phyloP scores from a whole-genome alignment of 2,329 filamentous ascomycete species.

The Periglandula ipomoeae region DNA sequence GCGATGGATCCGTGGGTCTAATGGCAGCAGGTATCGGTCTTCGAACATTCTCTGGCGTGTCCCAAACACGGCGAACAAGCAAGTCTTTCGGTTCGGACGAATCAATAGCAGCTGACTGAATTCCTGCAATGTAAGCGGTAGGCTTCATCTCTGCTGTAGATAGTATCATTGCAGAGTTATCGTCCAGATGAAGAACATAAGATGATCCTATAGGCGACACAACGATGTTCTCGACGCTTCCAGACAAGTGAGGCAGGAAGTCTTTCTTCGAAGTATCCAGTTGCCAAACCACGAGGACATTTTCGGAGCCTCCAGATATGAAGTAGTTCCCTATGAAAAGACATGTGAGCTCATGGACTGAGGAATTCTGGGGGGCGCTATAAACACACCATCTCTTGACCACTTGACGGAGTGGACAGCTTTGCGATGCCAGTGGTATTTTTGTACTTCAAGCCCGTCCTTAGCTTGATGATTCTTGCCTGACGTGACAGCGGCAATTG shows the following conservation, averaged over 20 bases:
- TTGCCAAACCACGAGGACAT: constrained; percentile 86
- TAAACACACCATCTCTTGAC: constrained; percentile 69
- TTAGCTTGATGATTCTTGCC: constrained; percentile 29
- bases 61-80: constrained; percentile 43
- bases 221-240: constrained; percentile 73
- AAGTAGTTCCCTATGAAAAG: constrained; percentile 67
- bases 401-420: constrained; percentile 80
- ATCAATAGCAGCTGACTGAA: constrained; percentile 57
- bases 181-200: constrained; percentile 77
- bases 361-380: not conserved
- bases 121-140: constrained; percentile 71
- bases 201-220: constrained; percentile 72
- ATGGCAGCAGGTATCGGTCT: constrained; percentile 50
- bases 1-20: constrained; percentile 52
- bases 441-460: constrained; percentile 48
- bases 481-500: constrained; percentile 48
- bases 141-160: constrained; percentile 86
- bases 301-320: constrained; percentile 86
- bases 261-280: constrained; percentile 76
- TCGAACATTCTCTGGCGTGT: constrained; percentile 31
- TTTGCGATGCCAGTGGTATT: constrained; percentile 85
- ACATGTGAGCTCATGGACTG: constrained; percentile 18
- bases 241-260: constrained; percentile 82
- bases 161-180: constrained; percentile 85
- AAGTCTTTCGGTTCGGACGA: constrained; percentile 41